Evolutionary conservation across 192 early-diverging fungal species (phyloP).

Genomic region (Gaertneriomyces semiglobifer): DNA sequence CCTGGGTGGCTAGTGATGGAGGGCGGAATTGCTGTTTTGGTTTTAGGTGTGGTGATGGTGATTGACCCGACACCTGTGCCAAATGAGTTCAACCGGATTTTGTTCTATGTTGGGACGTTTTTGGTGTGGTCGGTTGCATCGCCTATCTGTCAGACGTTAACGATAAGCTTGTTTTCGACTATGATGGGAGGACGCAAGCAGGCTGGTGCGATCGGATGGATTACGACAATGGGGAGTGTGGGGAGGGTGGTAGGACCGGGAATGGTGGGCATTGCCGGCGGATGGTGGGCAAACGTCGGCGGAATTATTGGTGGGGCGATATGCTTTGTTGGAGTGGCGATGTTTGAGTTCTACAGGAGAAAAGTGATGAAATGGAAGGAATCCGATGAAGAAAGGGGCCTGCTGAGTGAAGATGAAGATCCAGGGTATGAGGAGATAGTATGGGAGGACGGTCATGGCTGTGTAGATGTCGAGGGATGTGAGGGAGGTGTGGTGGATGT

Average conservation of each 20-base stretch:
- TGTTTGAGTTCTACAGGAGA: too few species aligned
- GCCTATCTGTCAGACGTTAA: slow-evolving; percentile 42
- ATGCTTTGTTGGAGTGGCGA: too few species aligned
- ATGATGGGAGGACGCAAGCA: slow-evolving; percentile 37
- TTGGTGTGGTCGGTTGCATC: slow-evolving; percentile 38
- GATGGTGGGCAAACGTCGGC: too few species aligned
- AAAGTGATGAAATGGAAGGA: too few species aligned
- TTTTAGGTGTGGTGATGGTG: slow-evolving; percentile 15
- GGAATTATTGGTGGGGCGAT: too few species aligned
- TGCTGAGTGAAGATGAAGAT: too few species aligned
- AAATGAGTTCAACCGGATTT: neutral
- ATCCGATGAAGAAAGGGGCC: too few species aligned
- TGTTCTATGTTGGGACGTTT: slow-evolving; percentile 32
- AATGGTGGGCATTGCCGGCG: slow-evolving; percentile 11
- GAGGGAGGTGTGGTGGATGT: too few species aligned
- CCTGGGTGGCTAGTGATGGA: slow-evolving; percentile 20
- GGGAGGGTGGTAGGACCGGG: slow-evolving; percentile 36
- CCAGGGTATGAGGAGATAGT: too few species aligned
- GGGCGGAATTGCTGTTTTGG: slow-evolving; percentile 12
- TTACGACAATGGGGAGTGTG: slow-evolving; percentile 37
- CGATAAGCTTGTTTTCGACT: slow-evolving; percentile 34
- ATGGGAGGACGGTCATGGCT: too few species aligned
- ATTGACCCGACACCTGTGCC: slow-evolving; percentile 17
- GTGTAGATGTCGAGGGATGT: too few species aligned
- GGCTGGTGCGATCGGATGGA: slow-evolving; percentile 33